Percentiles rank a stretch among this genome's conserved stretches.
These are phyloP conservation scores for Isatis lusitanica DNA, from an alignment of 441 rosid species.

Conservation along the genomic window DNA sequence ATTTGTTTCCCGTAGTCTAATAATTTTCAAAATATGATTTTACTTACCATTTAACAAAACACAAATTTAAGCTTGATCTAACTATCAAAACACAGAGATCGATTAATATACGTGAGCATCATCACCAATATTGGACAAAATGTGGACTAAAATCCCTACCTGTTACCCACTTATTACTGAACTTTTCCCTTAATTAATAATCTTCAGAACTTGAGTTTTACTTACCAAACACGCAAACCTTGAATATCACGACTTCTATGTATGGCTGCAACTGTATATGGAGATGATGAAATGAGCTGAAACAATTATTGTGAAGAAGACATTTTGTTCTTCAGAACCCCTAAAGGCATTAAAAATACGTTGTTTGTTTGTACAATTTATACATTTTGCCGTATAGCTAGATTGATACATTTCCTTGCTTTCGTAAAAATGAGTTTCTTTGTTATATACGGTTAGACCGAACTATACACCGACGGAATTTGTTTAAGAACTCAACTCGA, in stretches of 20 bases:
- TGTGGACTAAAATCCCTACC: background rate
- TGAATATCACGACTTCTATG: background rate
- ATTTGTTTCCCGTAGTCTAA: background rate
- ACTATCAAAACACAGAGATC: background rate
- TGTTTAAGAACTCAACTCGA: background rate
- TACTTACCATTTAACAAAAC: background rate
- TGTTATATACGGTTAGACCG: conserved; percentile 4
- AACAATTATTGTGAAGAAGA: background rate
- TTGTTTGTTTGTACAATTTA: background rate
- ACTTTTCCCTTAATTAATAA: background rate
- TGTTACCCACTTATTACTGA: background rate
- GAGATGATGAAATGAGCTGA: background rate
- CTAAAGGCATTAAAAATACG: background rate
- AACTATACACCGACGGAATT: background rate
- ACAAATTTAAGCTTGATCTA: background rate
- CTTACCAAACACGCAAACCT: background rate
- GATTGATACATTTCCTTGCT: background rate
- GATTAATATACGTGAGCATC: background rate
- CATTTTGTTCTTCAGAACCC: background rate
- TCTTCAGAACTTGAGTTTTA: background rate
- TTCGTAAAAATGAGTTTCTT: background rate
- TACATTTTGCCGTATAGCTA: background rate
- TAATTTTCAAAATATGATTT: background rate
- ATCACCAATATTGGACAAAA: background rate
- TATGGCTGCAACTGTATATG: background rate